These are phyloP conservation scores for Jamesozyma hellenica DNA, from an alignment of 805 yeast species.

Conservation along the genomic window DNA sequence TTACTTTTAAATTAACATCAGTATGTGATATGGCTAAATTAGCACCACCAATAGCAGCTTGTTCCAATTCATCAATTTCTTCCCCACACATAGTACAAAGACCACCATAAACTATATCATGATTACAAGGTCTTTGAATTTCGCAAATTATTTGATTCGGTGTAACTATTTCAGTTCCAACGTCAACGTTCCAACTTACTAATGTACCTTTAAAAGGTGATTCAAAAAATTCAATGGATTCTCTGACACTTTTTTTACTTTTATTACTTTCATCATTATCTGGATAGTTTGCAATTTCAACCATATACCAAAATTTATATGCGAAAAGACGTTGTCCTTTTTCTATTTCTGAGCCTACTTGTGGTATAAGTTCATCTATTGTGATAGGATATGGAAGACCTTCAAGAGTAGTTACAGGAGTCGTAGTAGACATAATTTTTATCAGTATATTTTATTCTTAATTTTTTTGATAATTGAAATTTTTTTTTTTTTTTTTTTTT, in stretches of 20 bases:
- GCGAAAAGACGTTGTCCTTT: constrained; percentile 32
- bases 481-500: no score
- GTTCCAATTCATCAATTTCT: constrained; percentile 67
- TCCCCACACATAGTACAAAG: constrained; percentile 89
- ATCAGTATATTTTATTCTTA: no score
- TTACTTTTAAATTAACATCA: constrained; percentile 71
- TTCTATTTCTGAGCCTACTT: constrained; percentile 26
- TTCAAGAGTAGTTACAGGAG: constrained; percentile 18
- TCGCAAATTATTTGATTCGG: constrained; percentile 41
- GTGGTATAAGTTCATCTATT: constrained; percentile 27
- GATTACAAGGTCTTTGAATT: constrained; percentile 77
- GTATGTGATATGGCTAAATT: constrained; percentile 74
- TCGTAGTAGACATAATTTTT: constrained; percentile 18
- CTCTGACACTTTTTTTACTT: constrained; percentile 37
- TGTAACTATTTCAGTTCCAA: constrained; percentile 48
- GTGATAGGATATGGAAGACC: constrained; percentile 34
- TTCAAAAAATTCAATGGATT: constrained; percentile 68
- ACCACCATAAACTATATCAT: constrained; percentile 89
- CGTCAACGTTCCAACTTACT: constrained; percentile 37
- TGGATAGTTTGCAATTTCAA: constrained; percentile 24
- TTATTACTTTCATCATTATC: constrained; percentile 2
- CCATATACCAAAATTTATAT: constrained; percentile 39
- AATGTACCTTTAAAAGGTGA: constrained; percentile 72
- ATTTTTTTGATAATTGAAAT: no score
- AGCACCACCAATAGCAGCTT: constrained; percentile 39